phyloP scores from a whole-genome alignment of 2,329 filamentous ascomycete genomes.

The Diaporthe sp. region DNA sequence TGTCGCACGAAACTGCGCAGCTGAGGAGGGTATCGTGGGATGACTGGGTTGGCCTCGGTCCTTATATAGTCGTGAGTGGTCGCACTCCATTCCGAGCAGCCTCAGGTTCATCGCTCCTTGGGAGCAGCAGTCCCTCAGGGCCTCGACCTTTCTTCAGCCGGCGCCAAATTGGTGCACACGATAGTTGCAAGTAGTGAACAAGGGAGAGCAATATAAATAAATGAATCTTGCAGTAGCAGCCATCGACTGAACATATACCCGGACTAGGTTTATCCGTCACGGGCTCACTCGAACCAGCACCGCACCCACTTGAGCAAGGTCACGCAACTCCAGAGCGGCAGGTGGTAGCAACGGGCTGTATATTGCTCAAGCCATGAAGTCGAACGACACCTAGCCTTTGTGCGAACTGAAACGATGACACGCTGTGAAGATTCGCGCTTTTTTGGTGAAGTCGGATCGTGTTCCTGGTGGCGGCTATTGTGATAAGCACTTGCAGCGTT shows the following conservation, averaged over 20 bases:
- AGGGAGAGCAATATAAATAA: constrained; percentile 20
- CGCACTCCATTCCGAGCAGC: neutral
- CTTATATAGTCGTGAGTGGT: constrained; percentile 23
- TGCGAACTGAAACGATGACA: neutral
- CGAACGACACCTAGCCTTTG: neutral
- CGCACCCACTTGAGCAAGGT: neutral
- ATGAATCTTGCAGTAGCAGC: constrained; percentile 20
- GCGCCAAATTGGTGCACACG: constrained; percentile 19
- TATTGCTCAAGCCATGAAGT: constrained; percentile 1
- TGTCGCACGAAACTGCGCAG: neutral
- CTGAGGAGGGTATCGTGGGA: neutral
- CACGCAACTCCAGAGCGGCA: neutral
- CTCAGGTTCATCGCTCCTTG: neutral
- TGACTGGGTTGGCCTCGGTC: neutral
- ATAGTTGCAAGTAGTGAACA: neutral
- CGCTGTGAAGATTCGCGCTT: neutral
- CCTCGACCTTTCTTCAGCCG: constrained; percentile 19
- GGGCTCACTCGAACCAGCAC: constrained; percentile 12
- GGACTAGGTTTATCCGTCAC: constrained; percentile 16
- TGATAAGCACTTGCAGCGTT: constrained; percentile 26
- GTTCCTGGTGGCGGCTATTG: constrained; percentile 4
- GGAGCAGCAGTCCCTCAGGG: neutral
- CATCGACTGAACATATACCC: constrained; percentile 1
- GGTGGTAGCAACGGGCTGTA: neutral
- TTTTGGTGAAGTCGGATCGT: constrained; percentile 27